Conservation (phyloP, 495 filamentous ascomycete species). For the Penicillium mononematosum region DNA sequence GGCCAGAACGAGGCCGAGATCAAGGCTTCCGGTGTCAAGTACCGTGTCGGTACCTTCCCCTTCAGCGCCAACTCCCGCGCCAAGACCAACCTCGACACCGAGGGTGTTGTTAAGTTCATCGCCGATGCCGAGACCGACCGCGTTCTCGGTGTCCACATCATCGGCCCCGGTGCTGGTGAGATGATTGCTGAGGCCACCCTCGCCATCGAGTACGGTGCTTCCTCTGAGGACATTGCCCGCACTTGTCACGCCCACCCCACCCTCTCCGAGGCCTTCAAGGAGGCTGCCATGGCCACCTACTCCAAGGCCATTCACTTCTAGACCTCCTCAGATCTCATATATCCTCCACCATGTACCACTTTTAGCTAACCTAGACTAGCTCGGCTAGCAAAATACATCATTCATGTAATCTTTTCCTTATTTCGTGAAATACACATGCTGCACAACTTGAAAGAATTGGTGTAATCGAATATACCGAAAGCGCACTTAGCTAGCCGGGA, state of each 20-base stretch:
- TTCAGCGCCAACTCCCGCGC: constrained; percentile 97
- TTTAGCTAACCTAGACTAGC: constrained; percentile 41
- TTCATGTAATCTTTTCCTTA: constrained; percentile 43
- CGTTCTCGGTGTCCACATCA: constrained; percentile 92
- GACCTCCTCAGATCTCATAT: constrained; percentile 27
- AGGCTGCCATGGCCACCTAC: constrained; percentile 98
- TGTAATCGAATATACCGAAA: background rate
- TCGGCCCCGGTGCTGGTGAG: constrained; percentile 93
- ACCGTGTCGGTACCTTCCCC: constrained; percentile 89
- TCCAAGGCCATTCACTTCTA: constrained; percentile 96
- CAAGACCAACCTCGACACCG: constrained; percentile 97
- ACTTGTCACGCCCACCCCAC: constrained; percentile 98
- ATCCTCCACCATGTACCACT: constrained; percentile 38
- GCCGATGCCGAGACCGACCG: constrained; percentile 96
- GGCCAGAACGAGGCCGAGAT: constrained; percentile 96
- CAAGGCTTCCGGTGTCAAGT: constrained; percentile 84
- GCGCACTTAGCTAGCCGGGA: background rate
- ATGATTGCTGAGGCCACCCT: constrained; percentile 98
- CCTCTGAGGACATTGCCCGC: constrained; percentile 89
- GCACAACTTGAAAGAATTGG: background rate
- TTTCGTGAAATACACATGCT: constrained; percentile 15
- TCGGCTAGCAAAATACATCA: constrained; percentile 42
- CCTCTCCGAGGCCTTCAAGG: constrained; percentile 96
- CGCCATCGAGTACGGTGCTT: constrained; percentile 94
- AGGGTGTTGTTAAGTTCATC: constrained; percentile 96